Conservation (phyloP, 2,329 filamentous ascomycete genomes). For the Colletotrichum nymphaeae region DNA sequence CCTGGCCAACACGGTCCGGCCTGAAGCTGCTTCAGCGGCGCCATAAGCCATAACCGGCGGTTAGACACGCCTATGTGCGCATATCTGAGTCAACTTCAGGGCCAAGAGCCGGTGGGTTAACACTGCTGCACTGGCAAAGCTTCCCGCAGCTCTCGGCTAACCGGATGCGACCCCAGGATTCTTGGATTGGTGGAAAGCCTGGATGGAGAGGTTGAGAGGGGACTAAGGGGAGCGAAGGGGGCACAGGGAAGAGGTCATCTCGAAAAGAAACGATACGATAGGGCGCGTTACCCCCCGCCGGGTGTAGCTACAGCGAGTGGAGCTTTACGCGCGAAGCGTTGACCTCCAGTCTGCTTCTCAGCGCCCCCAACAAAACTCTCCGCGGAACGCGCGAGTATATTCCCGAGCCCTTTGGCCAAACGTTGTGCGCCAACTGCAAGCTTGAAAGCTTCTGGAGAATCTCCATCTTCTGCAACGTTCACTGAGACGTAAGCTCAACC, state of each 20-base stretch:
- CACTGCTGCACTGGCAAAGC: neutral
- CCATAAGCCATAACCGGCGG: neutral
- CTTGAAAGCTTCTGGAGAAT: neutral
- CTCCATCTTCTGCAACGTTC: no score
- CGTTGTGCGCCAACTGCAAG: no score
- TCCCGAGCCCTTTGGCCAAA: neutral
- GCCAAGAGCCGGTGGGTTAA: neutral
- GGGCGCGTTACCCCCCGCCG: neutral
- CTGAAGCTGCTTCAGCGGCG: neutral
- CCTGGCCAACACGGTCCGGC: neutral
- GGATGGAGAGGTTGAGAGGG: constrained; percentile 17
- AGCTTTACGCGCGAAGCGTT: neutral
- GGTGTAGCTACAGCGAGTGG: constrained; percentile 1
- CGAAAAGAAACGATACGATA: constrained; percentile 30
- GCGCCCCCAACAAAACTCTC: neutral
- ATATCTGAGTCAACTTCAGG: constrained; percentile 22
- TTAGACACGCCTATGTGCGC: neutral
- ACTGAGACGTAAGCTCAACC: neutral
- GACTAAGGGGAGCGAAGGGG: neutral
- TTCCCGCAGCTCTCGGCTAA: constrained; percentile 12
- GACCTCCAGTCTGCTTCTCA: neutral
- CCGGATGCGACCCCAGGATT: constrained; percentile 14
- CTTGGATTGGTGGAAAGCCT: constrained; percentile 28
- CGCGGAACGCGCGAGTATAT: neutral
- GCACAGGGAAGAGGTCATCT: constrained; percentile 22